These are phyloP conservation scores for Punctularia strigosozonata DNA, from an alignment of 768 basidiomycete species.

Conservation along the genomic window DNA sequence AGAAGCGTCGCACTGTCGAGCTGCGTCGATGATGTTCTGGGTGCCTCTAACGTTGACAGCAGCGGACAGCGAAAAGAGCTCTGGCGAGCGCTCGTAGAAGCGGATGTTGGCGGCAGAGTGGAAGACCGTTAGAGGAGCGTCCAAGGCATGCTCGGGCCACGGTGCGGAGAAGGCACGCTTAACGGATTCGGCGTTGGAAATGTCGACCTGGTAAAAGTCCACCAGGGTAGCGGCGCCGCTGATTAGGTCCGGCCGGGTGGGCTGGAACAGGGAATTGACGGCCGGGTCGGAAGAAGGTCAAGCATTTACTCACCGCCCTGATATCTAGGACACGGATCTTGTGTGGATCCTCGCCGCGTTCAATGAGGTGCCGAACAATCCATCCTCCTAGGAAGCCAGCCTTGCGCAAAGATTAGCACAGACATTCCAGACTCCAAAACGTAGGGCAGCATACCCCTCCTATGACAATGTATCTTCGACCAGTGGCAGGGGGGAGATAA, in stretches of 20 bases:
- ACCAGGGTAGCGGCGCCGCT: constrained; percentile 40
- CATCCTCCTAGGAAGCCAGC: constrained; percentile 71
- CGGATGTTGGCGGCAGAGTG: constrained; percentile 73
- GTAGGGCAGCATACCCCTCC: constrained; percentile 45
- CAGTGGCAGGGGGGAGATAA: constrained; percentile 55
- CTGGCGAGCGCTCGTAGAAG: constrained; percentile 53
- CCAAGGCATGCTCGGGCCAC: constrained; percentile 33
- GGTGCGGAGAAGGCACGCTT: constrained; percentile 49
- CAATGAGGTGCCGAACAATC: constrained; percentile 57
- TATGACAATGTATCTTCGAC: constrained; percentile 63
- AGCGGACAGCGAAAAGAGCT: constrained; percentile 40
- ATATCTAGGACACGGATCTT: constrained; percentile 60
- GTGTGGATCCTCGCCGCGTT: constrained; percentile 59
- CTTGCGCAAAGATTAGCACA: constrained; percentile 19
- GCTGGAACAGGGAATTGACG: too few species aligned
- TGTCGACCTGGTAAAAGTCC: constrained; percentile 45
- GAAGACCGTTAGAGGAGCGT: constrained; percentile 48
- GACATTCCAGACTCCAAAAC: not conserved
- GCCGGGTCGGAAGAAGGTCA: too few species aligned
- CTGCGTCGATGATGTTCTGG: constrained; percentile 51
- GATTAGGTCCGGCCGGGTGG: constrained; percentile 43
- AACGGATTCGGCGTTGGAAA: constrained; percentile 42
- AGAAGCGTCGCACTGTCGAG: constrained; percentile 39
- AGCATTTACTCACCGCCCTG: too few species aligned
- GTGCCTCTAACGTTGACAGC: constrained; percentile 60